These are phyloP conservation scores for Chrysoporthe austroafricana DNA, from an alignment of 2,329 filamentous ascomycete species.

Conservation along the genomic window DNA sequence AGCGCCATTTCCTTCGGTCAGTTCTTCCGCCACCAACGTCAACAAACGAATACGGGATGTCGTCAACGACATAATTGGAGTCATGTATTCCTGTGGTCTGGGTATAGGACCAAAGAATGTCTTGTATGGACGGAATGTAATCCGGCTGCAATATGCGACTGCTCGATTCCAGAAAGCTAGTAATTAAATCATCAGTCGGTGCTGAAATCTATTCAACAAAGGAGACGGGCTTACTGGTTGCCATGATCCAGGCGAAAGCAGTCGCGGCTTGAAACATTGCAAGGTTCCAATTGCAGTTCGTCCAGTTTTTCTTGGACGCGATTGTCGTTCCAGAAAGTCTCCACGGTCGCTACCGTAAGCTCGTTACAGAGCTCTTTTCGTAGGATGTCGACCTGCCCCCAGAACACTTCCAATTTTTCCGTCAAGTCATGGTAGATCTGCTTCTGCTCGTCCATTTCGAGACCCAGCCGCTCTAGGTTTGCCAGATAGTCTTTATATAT, in stretches of 20 bases:
- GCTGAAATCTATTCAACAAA: no score
- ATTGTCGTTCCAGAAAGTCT: neutral
- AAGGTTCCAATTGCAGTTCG: neutral
- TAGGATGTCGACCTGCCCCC: no score
- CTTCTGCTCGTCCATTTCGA: no score
- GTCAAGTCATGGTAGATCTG: no score
- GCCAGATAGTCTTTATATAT: no score
- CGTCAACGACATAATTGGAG: neutral
- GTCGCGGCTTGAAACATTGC: neutral
- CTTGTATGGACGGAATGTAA: neutral
- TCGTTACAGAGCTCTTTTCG: no score
- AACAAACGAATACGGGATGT: neutral
- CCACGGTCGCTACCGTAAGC: neutral
- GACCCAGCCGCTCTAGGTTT: no score
- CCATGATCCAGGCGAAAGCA: neutral
- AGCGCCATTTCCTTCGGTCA: neutral
- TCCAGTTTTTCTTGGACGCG: neutral
- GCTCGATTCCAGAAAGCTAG: neutral
- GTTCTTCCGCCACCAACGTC: neutral
- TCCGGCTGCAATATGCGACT: neutral
- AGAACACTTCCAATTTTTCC: no score
- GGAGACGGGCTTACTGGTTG: neutral
- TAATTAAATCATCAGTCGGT: neutral
- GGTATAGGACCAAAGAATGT: conserved; percentile 1
- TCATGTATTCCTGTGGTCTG: neutral